phyloP scores from a whole-genome alignment of 2,329 filamentous ascomycete species.

The Ascochyta pisi region DNA sequence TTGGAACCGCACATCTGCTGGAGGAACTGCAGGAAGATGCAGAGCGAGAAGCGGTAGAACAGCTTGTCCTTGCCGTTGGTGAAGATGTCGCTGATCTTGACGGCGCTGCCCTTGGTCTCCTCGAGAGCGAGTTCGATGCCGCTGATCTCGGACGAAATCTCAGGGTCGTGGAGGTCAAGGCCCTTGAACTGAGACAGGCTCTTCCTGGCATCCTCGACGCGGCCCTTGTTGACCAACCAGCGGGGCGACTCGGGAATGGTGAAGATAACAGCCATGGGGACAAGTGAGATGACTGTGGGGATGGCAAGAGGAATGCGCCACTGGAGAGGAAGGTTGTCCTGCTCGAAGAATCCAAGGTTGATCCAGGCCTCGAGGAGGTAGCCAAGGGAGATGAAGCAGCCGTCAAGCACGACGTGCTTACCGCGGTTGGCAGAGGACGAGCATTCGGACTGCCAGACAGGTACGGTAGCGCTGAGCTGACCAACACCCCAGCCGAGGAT shows the following conservation, averaged over 20 bases:
- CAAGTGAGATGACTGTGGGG: constrained; percentile 61
- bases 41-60: constrained; percentile 64
- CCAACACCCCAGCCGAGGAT: constrained; percentile 55
- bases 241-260: constrained; percentile 75
- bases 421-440: constrained; percentile 49
- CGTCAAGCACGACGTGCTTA: constrained; percentile 52
- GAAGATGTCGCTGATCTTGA: constrained; percentile 62
- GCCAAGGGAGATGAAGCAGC: constrained; percentile 56
- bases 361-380: constrained; percentile 58
- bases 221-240: constrained; percentile 71
- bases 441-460: constrained; percentile 56
- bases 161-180: constrained; percentile 52
- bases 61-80: constrained; percentile 69
- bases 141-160: constrained; percentile 68
- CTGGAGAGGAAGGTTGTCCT: constrained; percentile 63
- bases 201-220: constrained; percentile 68
- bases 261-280: constrained; percentile 65
- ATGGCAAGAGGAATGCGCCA: constrained; percentile 76
- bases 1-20: constrained; percentile 61
- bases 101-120: constrained; percentile 63
- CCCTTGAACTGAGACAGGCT: constrained; percentile 52
- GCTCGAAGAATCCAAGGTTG: constrained; percentile 64
- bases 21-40: constrained; percentile 59
- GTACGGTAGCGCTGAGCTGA: constrained; percentile 53
- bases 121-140: constrained; percentile 62